These are phyloP conservation scores for Taxawa tesnikishii DNA, from an alignment of 2,329 filamentous ascomycete genomes.

Conservation along the genomic window DNA sequence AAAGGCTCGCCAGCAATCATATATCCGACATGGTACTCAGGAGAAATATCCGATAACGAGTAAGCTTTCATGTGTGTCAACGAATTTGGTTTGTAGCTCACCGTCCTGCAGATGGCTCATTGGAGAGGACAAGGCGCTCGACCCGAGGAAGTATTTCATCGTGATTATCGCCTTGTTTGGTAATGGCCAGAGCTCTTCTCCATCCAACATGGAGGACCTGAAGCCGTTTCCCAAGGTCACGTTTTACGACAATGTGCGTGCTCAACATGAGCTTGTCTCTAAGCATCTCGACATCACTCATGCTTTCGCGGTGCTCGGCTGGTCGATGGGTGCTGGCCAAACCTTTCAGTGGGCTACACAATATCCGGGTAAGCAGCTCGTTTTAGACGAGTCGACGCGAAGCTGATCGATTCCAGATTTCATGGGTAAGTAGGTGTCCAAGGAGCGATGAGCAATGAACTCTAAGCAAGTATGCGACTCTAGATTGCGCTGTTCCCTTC, in stretches of 20 bases:
- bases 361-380: no score
- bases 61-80: no score
- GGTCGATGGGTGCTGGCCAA: constrained; percentile 60
- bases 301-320: constrained; percentile 51
- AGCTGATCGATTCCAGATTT: no score
- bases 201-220: constrained; percentile 45
- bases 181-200: constrained; percentile 55
- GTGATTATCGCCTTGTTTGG: constrained; percentile 58
- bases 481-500: constrained; percentile 54
- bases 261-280: constrained; percentile 55
- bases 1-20: constrained; percentile 52
- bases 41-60: constrained; percentile 56
- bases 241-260: constrained; percentile 58
- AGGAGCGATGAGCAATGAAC: constrained; percentile 22
- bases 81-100: no score
- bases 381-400: no score
- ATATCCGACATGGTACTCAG: constrained; percentile 68
- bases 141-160: constrained; percentile 54
- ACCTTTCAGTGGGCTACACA: constrained; percentile 29
- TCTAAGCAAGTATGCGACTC: constrained; percentile 49
- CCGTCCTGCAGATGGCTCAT: constrained; percentile 49
- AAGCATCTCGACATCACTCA: constrained; percentile 48
- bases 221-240: constrained; percentile 49
- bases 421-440: constrained; percentile 1
- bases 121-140: constrained; percentile 51